These are phyloP conservation scores for Parathielavia appendiculata DNA, from an alignment of 495 filamentous ascomycete species.

Conservation along the genomic window DNA sequence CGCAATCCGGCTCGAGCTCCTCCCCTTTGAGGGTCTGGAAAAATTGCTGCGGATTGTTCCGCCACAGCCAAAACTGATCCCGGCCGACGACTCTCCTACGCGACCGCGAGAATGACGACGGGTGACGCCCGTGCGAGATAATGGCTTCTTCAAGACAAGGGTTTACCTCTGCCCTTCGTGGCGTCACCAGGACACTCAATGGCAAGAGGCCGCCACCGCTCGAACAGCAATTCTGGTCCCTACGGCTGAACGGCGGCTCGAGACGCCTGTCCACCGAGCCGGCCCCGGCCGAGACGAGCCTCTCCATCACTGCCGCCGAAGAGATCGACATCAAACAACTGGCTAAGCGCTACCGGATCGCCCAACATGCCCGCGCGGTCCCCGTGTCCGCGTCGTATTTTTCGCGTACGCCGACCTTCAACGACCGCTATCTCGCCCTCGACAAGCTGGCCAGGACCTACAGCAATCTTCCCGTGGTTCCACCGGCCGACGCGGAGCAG, in stretches of 20 bases:
- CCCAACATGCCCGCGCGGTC: constrained; percentile 58
- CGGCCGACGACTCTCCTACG: constrained; percentile 16
- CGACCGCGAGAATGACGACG: constrained; percentile 26
- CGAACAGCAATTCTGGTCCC: constrained; percentile 26
- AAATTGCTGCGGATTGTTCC: constrained; percentile 31
- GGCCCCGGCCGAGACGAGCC: not conserved
- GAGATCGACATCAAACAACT: constrained; percentile 18
- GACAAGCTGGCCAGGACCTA: constrained; percentile 65
- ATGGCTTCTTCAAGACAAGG: constrained; percentile 32
- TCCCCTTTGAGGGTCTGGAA: constrained; percentile 12
- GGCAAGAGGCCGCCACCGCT: constrained; percentile 24
- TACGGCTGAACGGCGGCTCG: constrained; percentile 18
- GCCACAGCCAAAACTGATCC: constrained; percentile 8
- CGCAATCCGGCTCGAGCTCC: constrained; percentile 17
- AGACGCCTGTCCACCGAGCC: constrained; percentile 27
- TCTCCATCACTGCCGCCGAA: constrained; percentile 24
- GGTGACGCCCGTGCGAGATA: constrained; percentile 20
- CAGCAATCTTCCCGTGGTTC: constrained; percentile 62
- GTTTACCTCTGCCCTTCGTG: constrained; percentile 25
- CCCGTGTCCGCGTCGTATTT: constrained; percentile 91
- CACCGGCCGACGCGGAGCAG: constrained; percentile 59
- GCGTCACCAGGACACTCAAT: constrained; percentile 15
- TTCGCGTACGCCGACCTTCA: constrained; percentile 76
- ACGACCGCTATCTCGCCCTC: constrained; percentile 73
- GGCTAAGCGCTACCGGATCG: not conserved